Evolutionary conservation across 2,329 filamentous ascomycete genomes (phyloP).

Genomic region (Coleophoma eucalyptorum): DNA sequence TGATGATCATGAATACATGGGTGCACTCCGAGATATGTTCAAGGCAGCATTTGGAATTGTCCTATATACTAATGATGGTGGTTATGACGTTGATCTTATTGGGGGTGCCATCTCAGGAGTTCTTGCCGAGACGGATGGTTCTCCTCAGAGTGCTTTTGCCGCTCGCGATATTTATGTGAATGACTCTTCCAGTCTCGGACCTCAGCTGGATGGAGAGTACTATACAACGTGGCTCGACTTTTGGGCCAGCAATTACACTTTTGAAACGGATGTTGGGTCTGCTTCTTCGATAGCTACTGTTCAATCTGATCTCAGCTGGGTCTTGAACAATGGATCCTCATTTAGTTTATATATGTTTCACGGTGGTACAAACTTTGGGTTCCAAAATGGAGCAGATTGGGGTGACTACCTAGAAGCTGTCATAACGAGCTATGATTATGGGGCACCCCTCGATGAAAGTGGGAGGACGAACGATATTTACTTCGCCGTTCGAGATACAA

Average conservation of each 20-base stretch:
- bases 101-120: constrained; percentile 39
- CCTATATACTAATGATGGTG: constrained; percentile 47
- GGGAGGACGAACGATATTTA: constrained; percentile 42
- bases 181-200: constrained; percentile 37
- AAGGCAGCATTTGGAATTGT: constrained; percentile 35
- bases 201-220: constrained; percentile 45
- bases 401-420: constrained; percentile 34
- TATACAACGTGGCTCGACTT: constrained; percentile 40
- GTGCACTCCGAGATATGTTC: constrained; percentile 37
- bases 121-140: constrained; percentile 43
- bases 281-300: constrained; percentile 20
- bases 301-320: constrained; percentile 31
- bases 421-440: constrained; percentile 47
- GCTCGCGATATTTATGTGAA: constrained; percentile 39
- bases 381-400: constrained; percentile 42
- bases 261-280: constrained; percentile 29
- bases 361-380: constrained; percentile 47
- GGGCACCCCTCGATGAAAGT: constrained; percentile 44
- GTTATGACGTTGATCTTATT: constrained; percentile 35
- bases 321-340: constrained; percentile 34
- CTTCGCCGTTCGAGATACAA: constrained; percentile 32
- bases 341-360: constrained; percentile 51
- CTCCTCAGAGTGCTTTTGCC: constrained; percentile 34
- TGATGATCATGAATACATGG: constrained; percentile 39
- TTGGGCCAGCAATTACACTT: constrained; percentile 36